phyloP scores from a whole-genome alignment of 768 basidiomycete genomes.

The Xerocomus spinulosus region DNA sequence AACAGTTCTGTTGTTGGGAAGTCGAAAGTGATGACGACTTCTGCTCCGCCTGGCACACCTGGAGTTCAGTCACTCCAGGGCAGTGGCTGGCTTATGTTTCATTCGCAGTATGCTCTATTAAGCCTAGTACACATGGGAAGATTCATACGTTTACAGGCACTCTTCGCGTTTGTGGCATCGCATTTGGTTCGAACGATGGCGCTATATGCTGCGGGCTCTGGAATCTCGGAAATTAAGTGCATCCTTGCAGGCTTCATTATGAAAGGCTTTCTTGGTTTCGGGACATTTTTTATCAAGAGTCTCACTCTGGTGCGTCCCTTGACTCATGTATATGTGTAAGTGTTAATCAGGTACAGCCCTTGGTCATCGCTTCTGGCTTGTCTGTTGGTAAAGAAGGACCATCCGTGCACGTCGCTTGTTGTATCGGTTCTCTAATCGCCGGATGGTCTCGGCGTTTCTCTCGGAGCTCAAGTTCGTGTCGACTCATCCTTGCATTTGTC shows the following conservation, averaged over 20 bases:
- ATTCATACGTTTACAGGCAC: conserved; percentile 43
- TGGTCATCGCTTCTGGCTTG: conserved; percentile 94
- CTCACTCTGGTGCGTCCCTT: conserved; percentile 70
- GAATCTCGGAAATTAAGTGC: conserved; percentile 98
- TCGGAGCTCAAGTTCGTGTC: conserved; percentile 74
- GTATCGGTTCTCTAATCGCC: conserved; percentile 88
- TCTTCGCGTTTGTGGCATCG: conserved; percentile 82
- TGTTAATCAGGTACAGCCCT: conserved; percentile 54
- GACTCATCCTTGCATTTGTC: background rate
- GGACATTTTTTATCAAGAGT: conserved; percentile 92
- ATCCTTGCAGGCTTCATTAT: conserved; percentile 96
- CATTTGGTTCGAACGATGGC: conserved; percentile 86
- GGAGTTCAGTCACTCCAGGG: conserved; percentile 68
- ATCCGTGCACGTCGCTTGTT: conserved; percentile 95
- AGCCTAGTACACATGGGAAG: background rate
- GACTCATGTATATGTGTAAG: background rate
- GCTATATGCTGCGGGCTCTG: conserved; percentile 94
- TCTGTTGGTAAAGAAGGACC: conserved; percentile 99
- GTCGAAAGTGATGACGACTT: conserved; percentile 77
- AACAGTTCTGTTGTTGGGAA: conserved; percentile 98
- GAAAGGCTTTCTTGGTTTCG: conserved; percentile 88
- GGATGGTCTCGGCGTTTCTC: conserved; percentile 77
- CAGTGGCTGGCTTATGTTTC: conserved; percentile 84
- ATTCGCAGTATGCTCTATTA: conserved; percentile 67
- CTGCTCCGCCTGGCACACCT: conserved; percentile 90